Conservation (phyloP, 176 grass and related monocot species). For the Urochloa ruziziensis region DNA sequence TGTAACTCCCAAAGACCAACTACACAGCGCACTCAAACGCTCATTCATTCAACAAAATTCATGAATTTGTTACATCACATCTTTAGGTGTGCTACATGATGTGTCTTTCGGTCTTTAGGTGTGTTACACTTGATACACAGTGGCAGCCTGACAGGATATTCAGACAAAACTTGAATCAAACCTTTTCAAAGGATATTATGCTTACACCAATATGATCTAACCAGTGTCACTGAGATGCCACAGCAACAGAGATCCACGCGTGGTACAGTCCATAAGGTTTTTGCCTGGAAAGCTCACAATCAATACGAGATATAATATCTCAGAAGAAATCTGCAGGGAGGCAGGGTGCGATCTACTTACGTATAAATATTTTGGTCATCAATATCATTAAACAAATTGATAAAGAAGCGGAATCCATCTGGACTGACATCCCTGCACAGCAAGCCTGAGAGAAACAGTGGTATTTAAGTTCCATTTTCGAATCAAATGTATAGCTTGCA, state of each 20-base stretch:
- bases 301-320: background rate
- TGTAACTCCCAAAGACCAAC: background rate
- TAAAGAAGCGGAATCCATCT: conserved; percentile 87
- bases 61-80: background rate
- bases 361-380: conserved; percentile 80
- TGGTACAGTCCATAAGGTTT: conserved; percentile 57
- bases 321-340: background rate
- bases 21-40: background rate
- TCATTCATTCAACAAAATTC: conserved; percentile 4
- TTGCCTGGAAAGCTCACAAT: conserved; percentile 34
- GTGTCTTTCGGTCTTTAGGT: background rate
- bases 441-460: conserved; percentile 53
- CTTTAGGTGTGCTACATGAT: conserved; percentile 6
- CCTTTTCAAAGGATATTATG: background rate
- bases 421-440: conserved; percentile 90
- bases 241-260: conserved; percentile 45
- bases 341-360: conserved; percentile 47
- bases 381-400: conserved; percentile 93
- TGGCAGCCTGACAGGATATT: background rate
- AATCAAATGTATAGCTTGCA: background rate
- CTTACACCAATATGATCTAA: background rate
- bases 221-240: conserved; percentile 38
- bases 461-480: background rate
- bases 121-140: conserved; percentile 3
- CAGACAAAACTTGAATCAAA: background rate